phyloP scores from a whole-genome alignment of 2,329 filamentous ascomycete species.

The Lasiodiplodia sp. region DNA sequence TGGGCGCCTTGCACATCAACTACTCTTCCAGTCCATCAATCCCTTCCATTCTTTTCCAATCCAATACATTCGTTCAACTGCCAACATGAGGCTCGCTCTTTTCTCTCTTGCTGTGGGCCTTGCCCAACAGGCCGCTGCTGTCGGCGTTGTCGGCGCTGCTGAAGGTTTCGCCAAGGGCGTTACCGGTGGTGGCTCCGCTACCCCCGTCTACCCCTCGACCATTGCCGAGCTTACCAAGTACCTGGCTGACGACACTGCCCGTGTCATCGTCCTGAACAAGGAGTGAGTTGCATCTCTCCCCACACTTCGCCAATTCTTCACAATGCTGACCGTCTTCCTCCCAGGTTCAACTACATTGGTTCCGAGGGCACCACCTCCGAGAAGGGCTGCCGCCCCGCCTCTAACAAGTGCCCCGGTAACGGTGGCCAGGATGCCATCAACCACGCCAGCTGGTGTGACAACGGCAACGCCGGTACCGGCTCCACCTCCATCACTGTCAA shows the following conservation, averaged over 20 bases:
- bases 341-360: slow-evolving; percentile 60
- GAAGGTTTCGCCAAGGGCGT: slow-evolving; percentile 62
- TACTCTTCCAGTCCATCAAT: slow-evolving; percentile 5
- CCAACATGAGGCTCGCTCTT: slow-evolving; percentile 25
- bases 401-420: slow-evolving; percentile 57
- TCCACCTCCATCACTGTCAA: slow-evolving; percentile 50
- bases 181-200: slow-evolving; percentile 66
- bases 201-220: slow-evolving; percentile 61
- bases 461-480: slow-evolving; percentile 64
- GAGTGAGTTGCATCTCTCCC: slow-evolving; percentile 30
- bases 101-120: slow-evolving; percentile 11
- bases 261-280: slow-evolving; percentile 66
- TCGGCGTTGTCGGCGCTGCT: slow-evolving; percentile 45
- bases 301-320: slow-evolving; percentile 32
- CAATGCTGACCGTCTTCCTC: slow-evolving; percentile 30
- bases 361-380: slow-evolving; percentile 62
- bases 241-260: slow-evolving; percentile 61
- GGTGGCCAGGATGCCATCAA: slow-evolving; percentile 68
- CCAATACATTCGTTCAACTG: background rate
- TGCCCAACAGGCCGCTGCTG: slow-evolving; percentile 20
- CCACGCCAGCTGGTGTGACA: slow-evolving; percentile 65
- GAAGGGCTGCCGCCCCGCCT: slow-evolving; percentile 63
- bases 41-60: slow-evolving; percentile 21
- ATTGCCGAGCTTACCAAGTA: slow-evolving; percentile 66
- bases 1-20: slow-evolving; percentile 22